Percentiles rank a stretch among this genome's conserved stretches.
phyloP scores from a whole-genome alignment of 495 filamentous ascomycete genomes.

The Tuber calosporum region DNA sequence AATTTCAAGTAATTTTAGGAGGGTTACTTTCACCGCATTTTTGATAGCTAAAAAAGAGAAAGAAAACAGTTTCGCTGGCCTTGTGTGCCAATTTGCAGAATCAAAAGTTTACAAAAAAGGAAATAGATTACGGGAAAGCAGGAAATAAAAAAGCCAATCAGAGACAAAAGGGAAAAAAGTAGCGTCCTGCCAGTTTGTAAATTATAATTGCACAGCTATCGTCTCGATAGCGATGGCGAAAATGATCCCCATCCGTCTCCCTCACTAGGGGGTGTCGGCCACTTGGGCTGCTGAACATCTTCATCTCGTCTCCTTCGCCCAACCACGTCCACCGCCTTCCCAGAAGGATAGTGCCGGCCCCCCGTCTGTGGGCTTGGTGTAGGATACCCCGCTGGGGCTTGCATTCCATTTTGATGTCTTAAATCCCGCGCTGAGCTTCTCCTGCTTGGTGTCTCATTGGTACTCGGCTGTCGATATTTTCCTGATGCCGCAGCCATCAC shows the following conservation, averaged over 20 bases:
- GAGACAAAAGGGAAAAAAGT: conserved; percentile 35
- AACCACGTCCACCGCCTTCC: conserved; percentile 49
- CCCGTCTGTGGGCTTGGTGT: conserved; percentile 54
- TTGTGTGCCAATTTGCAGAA: conserved; percentile 20
- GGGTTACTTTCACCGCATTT: conserved; percentile 32
- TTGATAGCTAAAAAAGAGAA: conserved; percentile 6
- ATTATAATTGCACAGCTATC: conserved; percentile 14
- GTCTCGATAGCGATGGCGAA: conserved; percentile 18
- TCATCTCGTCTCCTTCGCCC: conserved; percentile 41
- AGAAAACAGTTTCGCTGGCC: neutral
- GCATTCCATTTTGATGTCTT: conserved; percentile 54
- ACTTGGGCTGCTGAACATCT: conserved; percentile 55
- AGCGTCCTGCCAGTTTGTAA: conserved; percentile 30
- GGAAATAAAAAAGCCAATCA: conserved; percentile 18
- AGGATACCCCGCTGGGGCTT: conserved; percentile 61
- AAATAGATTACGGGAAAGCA: conserved; percentile 6
- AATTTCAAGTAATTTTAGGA: conserved; percentile 31
- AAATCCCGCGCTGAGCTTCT: conserved; percentile 32
- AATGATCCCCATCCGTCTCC: conserved; percentile 61
- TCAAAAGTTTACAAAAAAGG: conserved; percentile 17
- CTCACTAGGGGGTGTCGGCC: conserved; percentile 82
- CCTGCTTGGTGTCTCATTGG: conserved; percentile 25
- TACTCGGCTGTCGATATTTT: conserved; percentile 61
- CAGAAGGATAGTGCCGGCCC: conserved; percentile 46
- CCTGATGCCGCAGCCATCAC: conserved; percentile 51